Percentiles rank a stretch among this genome's conserved stretches.
These are phyloP conservation scores for Rhodotorula diobovata DNA, from an alignment of 768 basidiomycete species.

Conservation along the genomic window DNA sequence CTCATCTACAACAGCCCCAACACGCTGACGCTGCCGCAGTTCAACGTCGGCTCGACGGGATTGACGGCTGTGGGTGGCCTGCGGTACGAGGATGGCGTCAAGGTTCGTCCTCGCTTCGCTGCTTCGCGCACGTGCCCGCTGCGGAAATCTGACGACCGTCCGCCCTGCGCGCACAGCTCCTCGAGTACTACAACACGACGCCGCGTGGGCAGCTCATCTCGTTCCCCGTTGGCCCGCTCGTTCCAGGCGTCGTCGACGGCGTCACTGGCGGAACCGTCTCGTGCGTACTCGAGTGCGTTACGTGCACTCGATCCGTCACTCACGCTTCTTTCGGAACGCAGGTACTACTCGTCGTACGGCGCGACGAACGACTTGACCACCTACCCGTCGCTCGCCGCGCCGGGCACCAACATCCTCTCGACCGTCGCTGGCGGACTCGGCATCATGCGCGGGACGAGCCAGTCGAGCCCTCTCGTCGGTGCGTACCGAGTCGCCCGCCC, in stretches of 20 bases:
- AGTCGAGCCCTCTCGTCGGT: slow-evolving; percentile 28
- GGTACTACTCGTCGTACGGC: slow-evolving; percentile 54
- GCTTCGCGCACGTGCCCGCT: slow-evolving; percentile 27
- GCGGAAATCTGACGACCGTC: background rate
- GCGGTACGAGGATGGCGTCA: background rate
- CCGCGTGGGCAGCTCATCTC: slow-evolving; percentile 1
- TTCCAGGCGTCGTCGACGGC: background rate
- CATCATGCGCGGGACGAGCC: slow-evolving; percentile 34
- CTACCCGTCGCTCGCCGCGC: slow-evolving; percentile 35
- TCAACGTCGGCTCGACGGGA: background rate
- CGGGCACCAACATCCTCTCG: slow-evolving; percentile 39
- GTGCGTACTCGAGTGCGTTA: background rate
- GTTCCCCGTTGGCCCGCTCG: slow-evolving; percentile 5
- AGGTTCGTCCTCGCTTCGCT: background rate
- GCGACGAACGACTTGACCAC: slow-evolving; percentile 58
- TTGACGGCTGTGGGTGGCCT: background rate
- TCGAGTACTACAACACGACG: slow-evolving; percentile 8
- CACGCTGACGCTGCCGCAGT: background rate
- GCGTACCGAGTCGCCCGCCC: background rate
- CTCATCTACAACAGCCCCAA: slow-evolving; percentile 23
- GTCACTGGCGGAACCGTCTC: slow-evolving; percentile 5
- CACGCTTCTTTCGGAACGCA: background rate
- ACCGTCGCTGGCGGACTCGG: slow-evolving; percentile 38
- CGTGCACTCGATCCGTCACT: too few species aligned
- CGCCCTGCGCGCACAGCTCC: background rate